Conservation (phyloP, 345 rosid species). For the Pelargonium nanum region DNA sequence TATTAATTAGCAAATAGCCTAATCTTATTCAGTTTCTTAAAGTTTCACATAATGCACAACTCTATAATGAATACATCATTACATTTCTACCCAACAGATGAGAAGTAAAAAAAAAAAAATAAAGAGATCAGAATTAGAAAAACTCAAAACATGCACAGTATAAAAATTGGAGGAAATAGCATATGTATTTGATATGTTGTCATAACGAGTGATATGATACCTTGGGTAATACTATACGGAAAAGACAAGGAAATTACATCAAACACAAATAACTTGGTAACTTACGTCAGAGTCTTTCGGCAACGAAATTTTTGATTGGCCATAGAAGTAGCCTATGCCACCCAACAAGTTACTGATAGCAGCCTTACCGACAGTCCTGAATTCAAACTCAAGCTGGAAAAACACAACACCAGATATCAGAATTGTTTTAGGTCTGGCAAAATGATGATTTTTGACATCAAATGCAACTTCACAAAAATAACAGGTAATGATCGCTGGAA, state of each 20-base stretch:
- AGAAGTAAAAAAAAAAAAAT: too few relatives aligned
- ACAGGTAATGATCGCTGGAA: neutral
- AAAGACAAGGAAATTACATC: slow-evolving; percentile 4
- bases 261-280: slow-evolving; percentile 11
- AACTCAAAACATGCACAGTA: too few relatives aligned
- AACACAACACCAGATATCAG: slow-evolving; percentile 10
- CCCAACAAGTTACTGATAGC: slow-evolving; percentile 85
- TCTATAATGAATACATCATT: neutral
- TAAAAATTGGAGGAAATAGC: too few relatives aligned
- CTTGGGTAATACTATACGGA: too few relatives aligned
- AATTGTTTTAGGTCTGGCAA: neutral
- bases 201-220: too few relatives aligned
- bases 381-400: slow-evolving; percentile 57
- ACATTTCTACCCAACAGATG: neutral
- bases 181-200: too few relatives aligned
- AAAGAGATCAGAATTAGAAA: too few relatives aligned
- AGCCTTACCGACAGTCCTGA: slow-evolving; percentile 58
- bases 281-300: slow-evolving; percentile 50
- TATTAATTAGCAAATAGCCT: too few relatives aligned
- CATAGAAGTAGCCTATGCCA: slow-evolving; percentile 91
- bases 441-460: neutral
- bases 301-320: slow-evolving; percentile 63
- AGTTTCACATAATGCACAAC: neutral
- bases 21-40: too few relatives aligned
- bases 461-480: slow-evolving; percentile 1